A percentile compares a stretch with the other conserved stretches of the same genome.
Evolutionary conservation across 768 basidiomycete species (phyloP).

Genomic region (Xanthoconium purpureum): DNA sequence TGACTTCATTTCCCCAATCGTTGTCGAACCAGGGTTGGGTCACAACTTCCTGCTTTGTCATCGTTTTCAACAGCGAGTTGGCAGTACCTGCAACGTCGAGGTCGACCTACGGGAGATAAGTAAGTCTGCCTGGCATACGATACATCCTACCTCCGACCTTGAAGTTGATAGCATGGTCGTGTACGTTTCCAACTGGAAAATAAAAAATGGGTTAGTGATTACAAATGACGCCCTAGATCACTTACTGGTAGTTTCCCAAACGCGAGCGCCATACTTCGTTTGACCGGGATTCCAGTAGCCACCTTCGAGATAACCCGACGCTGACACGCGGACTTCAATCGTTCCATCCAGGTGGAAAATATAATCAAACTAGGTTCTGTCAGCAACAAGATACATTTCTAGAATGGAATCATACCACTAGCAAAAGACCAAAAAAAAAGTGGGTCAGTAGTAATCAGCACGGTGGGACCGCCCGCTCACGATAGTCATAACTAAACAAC

Average conservation of each 20-base stretch:
- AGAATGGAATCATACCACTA: slow-evolving; percentile 31
- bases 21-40: slow-evolving; percentile 54
- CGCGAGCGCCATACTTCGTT: slow-evolving; percentile 50
- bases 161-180: slow-evolving; percentile 67
- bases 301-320: slow-evolving; percentile 67
- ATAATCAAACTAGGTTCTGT: slow-evolving; percentile 53
- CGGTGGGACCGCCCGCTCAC: slow-evolving; percentile 33
- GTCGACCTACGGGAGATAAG: slow-evolving; percentile 43
- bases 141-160: slow-evolving; percentile 35
- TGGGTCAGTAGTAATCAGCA: background rate
- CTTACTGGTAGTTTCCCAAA: slow-evolving; percentile 54
- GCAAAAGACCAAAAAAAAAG: background rate
- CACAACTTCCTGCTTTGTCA: slow-evolving; percentile 47
- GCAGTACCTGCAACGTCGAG: slow-evolving; percentile 58
- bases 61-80: slow-evolving; percentile 55
- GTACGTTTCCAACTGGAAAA: slow-evolving; percentile 55
- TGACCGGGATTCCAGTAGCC: slow-evolving; percentile 54
- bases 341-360: slow-evolving; percentile 65
- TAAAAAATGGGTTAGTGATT: background rate
- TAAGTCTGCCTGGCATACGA: background rate
- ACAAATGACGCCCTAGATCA: background rate
- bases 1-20: slow-evolving; percentile 54
- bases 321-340: slow-evolving; percentile 62
- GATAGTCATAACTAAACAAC: slow-evolving; percentile 47
- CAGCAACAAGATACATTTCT: slow-evolving; percentile 1